Evolutionary conservation across 2,329 filamentous ascomycete species (phyloP).

Genomic region (Pezicula neosporulosa): DNA sequence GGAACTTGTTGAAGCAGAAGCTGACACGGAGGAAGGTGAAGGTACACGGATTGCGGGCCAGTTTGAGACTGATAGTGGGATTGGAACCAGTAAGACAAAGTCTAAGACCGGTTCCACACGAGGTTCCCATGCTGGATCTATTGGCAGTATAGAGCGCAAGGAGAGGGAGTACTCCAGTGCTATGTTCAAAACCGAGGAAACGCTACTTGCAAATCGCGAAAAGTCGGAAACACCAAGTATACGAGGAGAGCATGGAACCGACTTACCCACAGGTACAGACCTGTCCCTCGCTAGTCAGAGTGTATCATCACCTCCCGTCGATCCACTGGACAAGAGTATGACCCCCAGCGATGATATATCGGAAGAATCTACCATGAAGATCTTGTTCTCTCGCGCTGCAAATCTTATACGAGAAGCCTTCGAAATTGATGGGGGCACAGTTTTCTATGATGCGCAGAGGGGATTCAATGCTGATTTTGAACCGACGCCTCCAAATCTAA

Average conservation of each 20-base stretch:
- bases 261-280: slow-evolving; percentile 4
- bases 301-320: slow-evolving; percentile 13
- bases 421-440: slow-evolving; percentile 28
- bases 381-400: slow-evolving; percentile 26
- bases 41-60: slow-evolving; percentile 24
- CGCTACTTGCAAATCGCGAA: slow-evolving; percentile 3
- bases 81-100: slow-evolving; percentile 7
- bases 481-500: neutral
- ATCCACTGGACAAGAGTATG: slow-evolving; percentile 2
- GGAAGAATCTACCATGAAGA: slow-evolving; percentile 21
- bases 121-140: slow-evolving; percentile 6
- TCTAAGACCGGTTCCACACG: slow-evolving; percentile 15
- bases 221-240: neutral
- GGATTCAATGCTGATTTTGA: slow-evolving; percentile 19
- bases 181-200: slow-evolving; percentile 15
- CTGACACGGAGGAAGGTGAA: slow-evolving; percentile 22
- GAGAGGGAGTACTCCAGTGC: slow-evolving; percentile 22
- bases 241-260: slow-evolving; percentile 10
- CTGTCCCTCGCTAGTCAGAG: neutral
- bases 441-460: slow-evolving; percentile 29
- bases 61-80: slow-evolving; percentile 18
- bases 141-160: slow-evolving; percentile 13
- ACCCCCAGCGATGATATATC: slow-evolving; percentile 16
- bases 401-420: slow-evolving; percentile 29
- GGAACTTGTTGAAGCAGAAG: slow-evolving; percentile 24